Conservation (phyloP, 352 stramenopile species). For the Phytophthora megakarya region DNA sequence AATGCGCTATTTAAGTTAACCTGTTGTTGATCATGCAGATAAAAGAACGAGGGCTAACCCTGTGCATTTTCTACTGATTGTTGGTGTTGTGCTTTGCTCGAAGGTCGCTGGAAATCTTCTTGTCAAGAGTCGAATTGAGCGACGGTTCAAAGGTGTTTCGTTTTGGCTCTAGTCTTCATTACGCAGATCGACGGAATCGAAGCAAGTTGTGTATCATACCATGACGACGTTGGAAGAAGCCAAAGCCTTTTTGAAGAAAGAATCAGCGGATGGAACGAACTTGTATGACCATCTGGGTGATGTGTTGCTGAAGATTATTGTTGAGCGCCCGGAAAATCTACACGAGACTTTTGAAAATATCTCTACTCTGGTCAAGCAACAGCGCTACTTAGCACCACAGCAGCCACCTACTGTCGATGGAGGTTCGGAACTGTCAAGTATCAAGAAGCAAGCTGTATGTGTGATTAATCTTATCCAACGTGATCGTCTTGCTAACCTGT, state of each 20-base stretch:
- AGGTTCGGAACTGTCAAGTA: conserved; percentile 33
- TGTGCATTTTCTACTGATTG: neutral
- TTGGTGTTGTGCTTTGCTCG: conserved; percentile 3
- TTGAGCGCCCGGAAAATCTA: conserved; percentile 86
- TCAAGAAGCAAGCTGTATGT: conserved; percentile 65
- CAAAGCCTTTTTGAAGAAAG: conserved; percentile 89
- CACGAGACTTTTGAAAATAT: conserved; percentile 88
- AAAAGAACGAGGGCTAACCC: neutral
- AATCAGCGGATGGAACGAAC: conserved; percentile 72
- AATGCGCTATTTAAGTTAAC: conserved; percentile 27
- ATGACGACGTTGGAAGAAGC: conserved; percentile 88
- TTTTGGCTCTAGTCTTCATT: conserved; percentile 6
- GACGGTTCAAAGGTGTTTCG: conserved; percentile 27
- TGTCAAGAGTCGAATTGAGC: conserved; percentile 24
- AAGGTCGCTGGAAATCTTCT: conserved; percentile 27
- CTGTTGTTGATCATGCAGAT: neutral
- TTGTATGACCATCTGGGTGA: conserved; percentile 88
- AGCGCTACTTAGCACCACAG: conserved; percentile 56
- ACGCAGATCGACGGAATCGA: conserved; percentile 6
- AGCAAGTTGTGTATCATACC: neutral
- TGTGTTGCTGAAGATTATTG: conserved; percentile 85
- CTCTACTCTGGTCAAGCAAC: conserved; percentile 84
- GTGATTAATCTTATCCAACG: neutral
- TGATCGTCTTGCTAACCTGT: neutral
- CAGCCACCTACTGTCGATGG: conserved; percentile 35